Evolutionary conservation across 495 filamentous ascomycete species (phyloP), one percentile per base, ranked within the genome.

Genomic region (Xylaria castorea): DNA sequence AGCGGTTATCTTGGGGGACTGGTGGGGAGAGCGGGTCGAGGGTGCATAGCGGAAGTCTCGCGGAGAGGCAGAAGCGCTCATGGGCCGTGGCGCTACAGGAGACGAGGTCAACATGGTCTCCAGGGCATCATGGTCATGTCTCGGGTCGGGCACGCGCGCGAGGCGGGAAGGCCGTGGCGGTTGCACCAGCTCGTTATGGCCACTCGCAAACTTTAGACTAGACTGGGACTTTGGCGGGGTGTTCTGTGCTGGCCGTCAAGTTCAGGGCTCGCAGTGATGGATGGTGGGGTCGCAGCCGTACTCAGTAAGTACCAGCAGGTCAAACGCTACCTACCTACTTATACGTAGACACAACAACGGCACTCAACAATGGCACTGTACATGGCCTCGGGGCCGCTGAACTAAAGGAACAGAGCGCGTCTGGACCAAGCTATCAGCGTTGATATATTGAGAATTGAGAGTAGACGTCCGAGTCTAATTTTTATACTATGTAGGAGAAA

Each of bases 81-180:
- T 75, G 73, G 85, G 73, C 75, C 71, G 74, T 73, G 74, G 65
- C 73, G 79, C 78, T 67, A 81, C 80, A 73, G 84, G 82, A 72
- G 84, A 85, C 74, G 80, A 83, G 74, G 83, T 82, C 81, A 87
- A 83, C 83, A 87, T 87, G 79, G 76, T 86, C 82, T 75, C 78
- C 76, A 68, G 67, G 46, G 71, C 70, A 72, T 72, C 70, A 53
- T 72, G 62, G 53, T 58, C 62, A 30, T 50, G 67, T 70, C 55
- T 58, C 38, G 67, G 42, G 67, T 36, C 32, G 36, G 27, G 42
- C 36, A 53, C 53, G 30, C 38, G 67, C 53, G 25, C 53, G 40
- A 46, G 67, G 34, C 50, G 40, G 67, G 38, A 42, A 12, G 9
- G 42, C 38, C 38, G 27, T 32, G 55, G 36, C 30, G 44, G 66